These are phyloP conservation scores for Clarireedia monteithiana DNA, from an alignment of 2,329 filamentous ascomycete genomes.

Conservation along the genomic window DNA sequence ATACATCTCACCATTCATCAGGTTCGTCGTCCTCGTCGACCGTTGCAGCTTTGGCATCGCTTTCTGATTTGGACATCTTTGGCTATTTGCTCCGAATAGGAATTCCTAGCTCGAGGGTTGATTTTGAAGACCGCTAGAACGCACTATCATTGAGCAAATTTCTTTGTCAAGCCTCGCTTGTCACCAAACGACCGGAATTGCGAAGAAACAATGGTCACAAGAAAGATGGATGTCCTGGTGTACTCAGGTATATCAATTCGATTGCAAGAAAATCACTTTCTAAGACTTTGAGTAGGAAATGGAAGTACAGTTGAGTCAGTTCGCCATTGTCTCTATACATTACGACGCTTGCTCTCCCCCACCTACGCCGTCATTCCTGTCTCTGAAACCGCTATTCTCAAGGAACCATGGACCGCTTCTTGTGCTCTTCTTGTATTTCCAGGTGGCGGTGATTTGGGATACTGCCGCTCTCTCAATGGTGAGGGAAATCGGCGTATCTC, in stretches of 20 bases:
- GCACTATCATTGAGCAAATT: background rate
- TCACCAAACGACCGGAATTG: background rate
- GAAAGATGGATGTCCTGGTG: conserved; percentile 82
- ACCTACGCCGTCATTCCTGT: conserved; percentile 91
- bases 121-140: background rate
- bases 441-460: conserved; percentile 88
- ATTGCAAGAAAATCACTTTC: background rate
- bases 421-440: conserved; percentile 89
- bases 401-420: conserved; percentile 83
- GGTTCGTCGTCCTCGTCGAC: conserved; percentile 72
- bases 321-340: conserved; percentile 77
- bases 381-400: conserved; percentile 67
- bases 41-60: conserved; percentile 23
- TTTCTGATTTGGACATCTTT: conserved; percentile 27
- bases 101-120: background rate
- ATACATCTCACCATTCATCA: conserved; percentile 71
- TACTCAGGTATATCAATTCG: conserved; percentile 62
- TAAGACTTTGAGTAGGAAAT: conserved; percentile 46
- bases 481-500: conserved; percentile 76
- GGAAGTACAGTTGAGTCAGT: conserved; percentile 86
- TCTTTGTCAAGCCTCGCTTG: conserved; percentile 18
- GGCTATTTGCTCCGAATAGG: conserved; percentile 10
- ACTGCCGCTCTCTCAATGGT: conserved; percentile 82
- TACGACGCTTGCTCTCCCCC: conserved; percentile 77
- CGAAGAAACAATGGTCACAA: conserved; percentile 44